Conservation (phyloP, 768 basidiomycete genomes). For the Suillus tomentosus region DNA sequence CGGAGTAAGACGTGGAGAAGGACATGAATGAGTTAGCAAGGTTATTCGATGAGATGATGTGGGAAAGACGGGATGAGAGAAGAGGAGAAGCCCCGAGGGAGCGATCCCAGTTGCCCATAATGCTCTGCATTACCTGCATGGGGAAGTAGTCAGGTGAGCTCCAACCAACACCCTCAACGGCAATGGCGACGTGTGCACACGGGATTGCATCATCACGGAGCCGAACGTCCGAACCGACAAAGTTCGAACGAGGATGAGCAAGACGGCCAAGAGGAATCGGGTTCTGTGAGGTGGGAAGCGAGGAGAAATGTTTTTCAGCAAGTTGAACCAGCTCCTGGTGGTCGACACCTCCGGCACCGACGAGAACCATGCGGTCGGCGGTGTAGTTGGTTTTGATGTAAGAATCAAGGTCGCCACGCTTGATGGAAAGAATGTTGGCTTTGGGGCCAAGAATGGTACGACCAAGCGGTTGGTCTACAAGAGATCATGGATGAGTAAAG, state of each 20-base stretch:
- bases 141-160: slow-evolving; percentile 98
- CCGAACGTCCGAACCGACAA: slow-evolving; percentile 94
- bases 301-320: slow-evolving; percentile 90
- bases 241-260: slow-evolving; percentile 74
- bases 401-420: slow-evolving; percentile 79
- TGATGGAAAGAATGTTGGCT: slow-evolving; percentile 93
- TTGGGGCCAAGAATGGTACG: slow-evolving; percentile 98
- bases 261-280: slow-evolving; percentile 88
- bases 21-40: slow-evolving; percentile 99
- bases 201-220: slow-evolving; percentile 89
- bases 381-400: slow-evolving; percentile 99
- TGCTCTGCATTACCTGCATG: slow-evolving; percentile 97
- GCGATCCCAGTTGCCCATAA: slow-evolving; percentile 99
- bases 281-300: slow-evolving; percentile 82
- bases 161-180: slow-evolving; percentile 98
- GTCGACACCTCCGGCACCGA: slow-evolving; percentile 94
- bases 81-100: slow-evolving; percentile 88
- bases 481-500: slow-evolving; percentile 12
- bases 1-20: slow-evolving; percentile 98
- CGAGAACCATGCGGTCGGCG: slow-evolving; percentile 98
- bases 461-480: slow-evolving; percentile 87
- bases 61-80: slow-evolving; percentile 87
- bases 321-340: slow-evolving; percentile 92
- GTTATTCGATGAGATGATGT: slow-evolving; percentile 89
- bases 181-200: slow-evolving; percentile 92